A percentile compares a stretch with the other conserved stretches of the same genome.
phyloP scores from a whole-genome alignment of 495 filamentous ascomycete genomes.

The Aspergillus sclerotioniger region DNA sequence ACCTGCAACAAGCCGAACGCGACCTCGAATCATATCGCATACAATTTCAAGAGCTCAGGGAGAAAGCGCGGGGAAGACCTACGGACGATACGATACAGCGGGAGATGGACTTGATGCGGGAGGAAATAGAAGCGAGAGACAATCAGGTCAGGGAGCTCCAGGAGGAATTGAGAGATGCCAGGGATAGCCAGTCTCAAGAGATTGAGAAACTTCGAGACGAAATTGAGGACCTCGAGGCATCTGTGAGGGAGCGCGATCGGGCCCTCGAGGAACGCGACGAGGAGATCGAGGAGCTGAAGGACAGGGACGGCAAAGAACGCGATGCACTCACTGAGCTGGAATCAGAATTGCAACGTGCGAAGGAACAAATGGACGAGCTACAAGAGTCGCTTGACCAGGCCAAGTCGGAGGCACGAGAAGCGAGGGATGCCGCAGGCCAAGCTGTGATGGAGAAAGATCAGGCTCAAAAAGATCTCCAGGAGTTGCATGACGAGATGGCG shows the following conservation, averaged over 20 bases:
- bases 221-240: constrained; percentile 64
- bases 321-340: constrained; percentile 52
- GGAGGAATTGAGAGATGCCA: constrained; percentile 41
- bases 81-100: constrained; percentile 62
- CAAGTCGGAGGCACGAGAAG: constrained; percentile 53
- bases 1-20: constrained; percentile 71
- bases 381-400: constrained; percentile 57
- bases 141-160: constrained; percentile 48
- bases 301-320: constrained; percentile 52
- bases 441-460: constrained; percentile 59
- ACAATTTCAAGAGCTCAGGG: constrained; percentile 73
- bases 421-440: constrained; percentile 57
- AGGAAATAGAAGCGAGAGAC: constrained; percentile 57
- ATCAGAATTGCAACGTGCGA: constrained; percentile 51
- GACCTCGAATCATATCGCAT: constrained; percentile 74
- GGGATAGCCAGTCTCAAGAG: constrained; percentile 51
- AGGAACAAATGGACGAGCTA: constrained; percentile 58
- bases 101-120: constrained; percentile 59
- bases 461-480: constrained; percentile 48
- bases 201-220: constrained; percentile 65
- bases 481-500: constrained; percentile 73
- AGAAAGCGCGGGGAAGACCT: constrained; percentile 73
- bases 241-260: constrained; percentile 64
- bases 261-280: constrained; percentile 63
- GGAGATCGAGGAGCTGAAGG: constrained; percentile 59